Evolutionary conservation across 352 stramenopile species (phyloP).

Genomic region (Phytophthora litchii): DNA sequence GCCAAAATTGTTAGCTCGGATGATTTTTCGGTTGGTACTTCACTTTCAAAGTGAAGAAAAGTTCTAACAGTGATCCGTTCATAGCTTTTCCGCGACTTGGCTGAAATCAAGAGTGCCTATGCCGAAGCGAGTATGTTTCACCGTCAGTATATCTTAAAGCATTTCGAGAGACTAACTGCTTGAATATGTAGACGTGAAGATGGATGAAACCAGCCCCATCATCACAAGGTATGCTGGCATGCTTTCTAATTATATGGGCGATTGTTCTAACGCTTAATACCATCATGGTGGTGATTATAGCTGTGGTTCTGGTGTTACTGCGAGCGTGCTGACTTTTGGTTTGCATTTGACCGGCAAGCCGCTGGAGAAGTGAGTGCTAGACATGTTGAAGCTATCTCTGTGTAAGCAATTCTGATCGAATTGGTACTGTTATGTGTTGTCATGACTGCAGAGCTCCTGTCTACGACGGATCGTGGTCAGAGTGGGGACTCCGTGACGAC

Average conservation of each 20-base stretch:
- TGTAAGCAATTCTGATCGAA: slow-evolving; percentile 7
- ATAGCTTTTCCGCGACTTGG: slow-evolving; percentile 75
- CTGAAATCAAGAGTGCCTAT: slow-evolving; percentile 84
- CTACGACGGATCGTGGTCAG: slow-evolving; percentile 92
- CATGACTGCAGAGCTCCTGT: slow-evolving; percentile 54
- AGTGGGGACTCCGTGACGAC: slow-evolving; percentile 77
- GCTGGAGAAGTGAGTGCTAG: slow-evolving; percentile 59
- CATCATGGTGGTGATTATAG: slow-evolving; percentile 31
- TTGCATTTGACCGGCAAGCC: slow-evolving; percentile 71
- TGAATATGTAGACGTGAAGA: slow-evolving; percentile 49
- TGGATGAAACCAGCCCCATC: slow-evolving; percentile 59
- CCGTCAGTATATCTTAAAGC: no score
- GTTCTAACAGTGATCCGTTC: slow-evolving; percentile 14
- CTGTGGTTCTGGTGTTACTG: slow-evolving; percentile 78
- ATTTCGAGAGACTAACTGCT: slow-evolving; percentile 3
- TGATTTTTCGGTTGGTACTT: slow-evolving; percentile 73
- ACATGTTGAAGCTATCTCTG: background rate
- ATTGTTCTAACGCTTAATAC: background rate
- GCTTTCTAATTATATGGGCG: background rate
- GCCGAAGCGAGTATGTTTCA: slow-evolving; percentile 55
- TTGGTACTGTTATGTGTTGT: background rate
- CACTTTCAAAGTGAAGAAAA: slow-evolving; percentile 1
- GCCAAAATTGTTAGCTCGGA: slow-evolving; percentile 81
- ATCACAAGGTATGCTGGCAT: slow-evolving; percentile 62
- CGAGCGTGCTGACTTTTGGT: slow-evolving; percentile 66